Evolutionary conservation across 2,329 filamentous ascomycete species (phyloP).

Genomic region (Rachicladosporium sp.): DNA sequence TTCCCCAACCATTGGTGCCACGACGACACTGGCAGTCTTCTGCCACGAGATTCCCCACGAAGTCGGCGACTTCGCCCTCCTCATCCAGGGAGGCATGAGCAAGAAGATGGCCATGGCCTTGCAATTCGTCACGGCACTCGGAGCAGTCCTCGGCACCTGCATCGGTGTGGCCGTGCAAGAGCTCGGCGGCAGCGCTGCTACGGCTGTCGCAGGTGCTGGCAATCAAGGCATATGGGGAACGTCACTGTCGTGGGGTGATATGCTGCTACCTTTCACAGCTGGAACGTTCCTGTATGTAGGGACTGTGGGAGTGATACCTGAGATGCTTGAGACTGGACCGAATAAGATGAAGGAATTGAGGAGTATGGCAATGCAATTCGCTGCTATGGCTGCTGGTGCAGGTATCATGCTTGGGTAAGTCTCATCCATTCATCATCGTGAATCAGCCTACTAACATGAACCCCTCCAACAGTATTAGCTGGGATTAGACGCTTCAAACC

Average conservation of each 20-base stretch:
- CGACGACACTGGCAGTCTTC: constrained; percentile 95
- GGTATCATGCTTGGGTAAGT: constrained; percentile 69
- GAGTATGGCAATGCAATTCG: constrained; percentile 74
- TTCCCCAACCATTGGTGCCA: constrained; percentile 90
- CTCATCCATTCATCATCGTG: not conserved
- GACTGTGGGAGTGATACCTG: constrained; percentile 88
- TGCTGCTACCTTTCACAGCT: constrained; percentile 88
- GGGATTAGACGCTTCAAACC: constrained; percentile 1
- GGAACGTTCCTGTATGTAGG: constrained; percentile 94
- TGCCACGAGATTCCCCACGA: constrained; percentile 98
- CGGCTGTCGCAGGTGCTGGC: constrained; percentile 31
- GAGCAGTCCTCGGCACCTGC: constrained; percentile 78
- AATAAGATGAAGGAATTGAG: constrained; percentile 63
- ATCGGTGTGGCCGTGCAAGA: constrained; percentile 96
- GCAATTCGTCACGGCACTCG: constrained; percentile 85
- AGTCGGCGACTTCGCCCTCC: constrained; percentile 89
- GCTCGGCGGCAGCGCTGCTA: constrained; percentile 46
- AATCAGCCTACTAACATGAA: not conserved
- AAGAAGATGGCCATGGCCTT: constrained; percentile 89
- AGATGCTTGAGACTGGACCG: constrained; percentile 78
- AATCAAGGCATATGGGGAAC: constrained; percentile 65
- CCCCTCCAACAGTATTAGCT: constrained; percentile 4
- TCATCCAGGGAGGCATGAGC: constrained; percentile 91
- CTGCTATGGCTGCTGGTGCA: constrained; percentile 72
- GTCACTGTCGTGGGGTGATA: constrained; percentile 76